Percentiles rank a stretch among this genome's conserved stretches.
These are phyloP conservation scores for Coemansia sp. DNA, from an alignment of 192 early-diverging fungal genomes.

Conservation along the genomic window DNA sequence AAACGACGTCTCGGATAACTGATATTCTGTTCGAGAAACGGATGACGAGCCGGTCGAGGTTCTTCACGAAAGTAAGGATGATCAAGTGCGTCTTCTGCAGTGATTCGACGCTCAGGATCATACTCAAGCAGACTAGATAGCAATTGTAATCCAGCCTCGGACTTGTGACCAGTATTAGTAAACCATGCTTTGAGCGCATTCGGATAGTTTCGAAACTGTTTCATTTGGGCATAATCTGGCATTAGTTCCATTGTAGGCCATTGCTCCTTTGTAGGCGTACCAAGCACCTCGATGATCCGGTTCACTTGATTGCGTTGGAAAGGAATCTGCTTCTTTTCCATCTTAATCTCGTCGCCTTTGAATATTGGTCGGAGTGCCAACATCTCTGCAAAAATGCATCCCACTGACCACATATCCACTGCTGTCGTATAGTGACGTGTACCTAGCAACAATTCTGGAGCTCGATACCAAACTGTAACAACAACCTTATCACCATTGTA, in stretches of 20 bases:
- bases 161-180: conserved; percentile 49
- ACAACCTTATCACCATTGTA: conserved; percentile 84
- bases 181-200: conserved; percentile 44
- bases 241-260: conserved; percentile 74
- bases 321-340: conserved; percentile 79
- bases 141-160: conserved; percentile 65
- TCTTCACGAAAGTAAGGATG: conserved; percentile 83
- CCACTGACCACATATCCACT: conserved; percentile 73
- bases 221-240: conserved; percentile 66
- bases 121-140: conserved; percentile 77
- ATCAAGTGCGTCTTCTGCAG: conserved; percentile 73
- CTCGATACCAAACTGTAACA: conserved; percentile 96
- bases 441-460: conserved; percentile 88
- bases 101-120: conserved; percentile 72
- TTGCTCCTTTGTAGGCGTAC: conserved; percentile 78
- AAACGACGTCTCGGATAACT: conserved; percentile 52
- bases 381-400: conserved; percentile 95
- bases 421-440: conserved; percentile 86
- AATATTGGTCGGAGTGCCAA: conserved; percentile 79
- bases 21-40: conserved; percentile 50
- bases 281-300: conserved; percentile 84
- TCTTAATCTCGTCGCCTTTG: conserved; percentile 86
- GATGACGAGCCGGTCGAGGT: conserved; percentile 39
- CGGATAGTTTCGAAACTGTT: conserved; percentile 61
- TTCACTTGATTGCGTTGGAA: conserved; percentile 83